Evolutionary conservation across 495 filamentous ascomycete genomes (phyloP), one percentile per base, ranked within the genome.

Genomic region (Trichocladium antarcticum): DNA sequence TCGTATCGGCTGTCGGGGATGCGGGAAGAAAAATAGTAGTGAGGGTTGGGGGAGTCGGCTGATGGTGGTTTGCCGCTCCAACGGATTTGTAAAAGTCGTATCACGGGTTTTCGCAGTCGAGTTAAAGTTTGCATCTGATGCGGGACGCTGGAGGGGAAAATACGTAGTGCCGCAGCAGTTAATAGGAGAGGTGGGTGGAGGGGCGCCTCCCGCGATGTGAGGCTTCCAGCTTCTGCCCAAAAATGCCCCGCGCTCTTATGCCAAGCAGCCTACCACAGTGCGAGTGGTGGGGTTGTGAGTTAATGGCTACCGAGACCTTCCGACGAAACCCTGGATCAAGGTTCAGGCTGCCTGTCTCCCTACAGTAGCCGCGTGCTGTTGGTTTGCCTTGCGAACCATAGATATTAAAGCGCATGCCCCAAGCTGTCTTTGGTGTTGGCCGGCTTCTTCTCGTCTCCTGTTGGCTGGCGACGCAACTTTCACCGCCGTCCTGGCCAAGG

Each of bases 241-340:
- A 50, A 37, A 12, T 37, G 44, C 44, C 44, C 44, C 44, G 44
- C 43, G 43, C 43, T 17, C 6, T 46, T 46, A 29, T 36, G 29
- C 29, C 27, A 29, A n/a, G n/a, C 24, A 27, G 24, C 44, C 24
- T 44, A 12, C 42, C 27, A 44, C 42, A 32, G 42, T 31, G 41
- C 41, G 20, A 10, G 28, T 9, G 19, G 39, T 42, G 39, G 39
- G 39, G 39, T 19, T 42, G 11, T 44, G 39, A 49, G 34, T 29
- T 16, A 32, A 37, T 45, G 37, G 49, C 42, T 53, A 42, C 56
- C 56, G 56, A 58, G 46, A 56, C 49, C 56, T 47, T 20, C 56
- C 52, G 56, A 53, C 15, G 8, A 27, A 8, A 8, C 8, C 24
- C 24, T 27, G 15, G 35, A 11, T 3, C 22, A 19, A 19, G n/a